Evolutionary conservation across 768 basidiomycete species (phyloP).

Genomic region (Boletus subparvulus): DNA sequence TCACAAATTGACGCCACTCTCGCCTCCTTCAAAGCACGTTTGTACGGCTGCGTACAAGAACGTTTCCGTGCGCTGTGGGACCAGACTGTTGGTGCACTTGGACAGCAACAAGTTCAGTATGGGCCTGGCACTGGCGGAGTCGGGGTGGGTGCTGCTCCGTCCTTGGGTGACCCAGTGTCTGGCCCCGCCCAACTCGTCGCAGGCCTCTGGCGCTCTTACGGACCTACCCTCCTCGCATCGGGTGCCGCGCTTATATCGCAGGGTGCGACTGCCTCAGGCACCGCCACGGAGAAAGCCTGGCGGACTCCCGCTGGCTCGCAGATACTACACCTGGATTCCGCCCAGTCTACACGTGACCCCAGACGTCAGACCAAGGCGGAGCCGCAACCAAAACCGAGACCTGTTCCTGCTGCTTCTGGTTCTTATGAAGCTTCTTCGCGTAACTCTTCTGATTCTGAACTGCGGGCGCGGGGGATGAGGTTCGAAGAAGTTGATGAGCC

Average conservation of each 20-base stretch:
- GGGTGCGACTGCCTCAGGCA: slow-evolving; percentile 42
- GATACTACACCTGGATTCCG: slow-evolving; percentile 23
- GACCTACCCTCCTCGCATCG: slow-evolving; percentile 66
- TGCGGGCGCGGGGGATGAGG: slow-evolving; percentile 46
- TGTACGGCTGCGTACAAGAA: slow-evolving; percentile 66
- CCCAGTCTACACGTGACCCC: slow-evolving; percentile 42
- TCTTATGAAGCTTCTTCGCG: slow-evolving; percentile 36
- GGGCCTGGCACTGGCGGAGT: slow-evolving; percentile 21
- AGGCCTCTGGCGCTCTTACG: slow-evolving; percentile 77
- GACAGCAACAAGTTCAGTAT: slow-evolving; percentile 37
- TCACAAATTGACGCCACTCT: slow-evolving; percentile 80
- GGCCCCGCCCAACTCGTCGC: slow-evolving; percentile 66
- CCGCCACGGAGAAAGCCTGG: slow-evolving; percentile 29
- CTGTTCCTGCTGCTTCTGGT: slow-evolving; percentile 32
- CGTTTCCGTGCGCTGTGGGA: slow-evolving; percentile 67
- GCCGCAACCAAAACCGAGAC: slow-evolving; percentile 28
- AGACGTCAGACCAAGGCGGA: slow-evolving; percentile 56
- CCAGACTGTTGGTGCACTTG: slow-evolving; percentile 49
- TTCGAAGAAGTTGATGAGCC: slow-evolving; percentile 75
- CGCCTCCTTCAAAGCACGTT: slow-evolving; percentile 55
- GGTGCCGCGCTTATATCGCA: slow-evolving; percentile 64
- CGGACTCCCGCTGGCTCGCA: slow-evolving; percentile 33
- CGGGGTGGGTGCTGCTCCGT: slow-evolving; percentile 40
- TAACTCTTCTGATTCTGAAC: slow-evolving; percentile 41
- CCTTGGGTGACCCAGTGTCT: slow-evolving; percentile 51